A percentile compares a stretch with the other conserved stretches of the same genome.
These are phyloP conservation scores for Kodamaea neixiangensis DNA, from an alignment of 805 yeast genomes.

Conservation along the genomic window DNA sequence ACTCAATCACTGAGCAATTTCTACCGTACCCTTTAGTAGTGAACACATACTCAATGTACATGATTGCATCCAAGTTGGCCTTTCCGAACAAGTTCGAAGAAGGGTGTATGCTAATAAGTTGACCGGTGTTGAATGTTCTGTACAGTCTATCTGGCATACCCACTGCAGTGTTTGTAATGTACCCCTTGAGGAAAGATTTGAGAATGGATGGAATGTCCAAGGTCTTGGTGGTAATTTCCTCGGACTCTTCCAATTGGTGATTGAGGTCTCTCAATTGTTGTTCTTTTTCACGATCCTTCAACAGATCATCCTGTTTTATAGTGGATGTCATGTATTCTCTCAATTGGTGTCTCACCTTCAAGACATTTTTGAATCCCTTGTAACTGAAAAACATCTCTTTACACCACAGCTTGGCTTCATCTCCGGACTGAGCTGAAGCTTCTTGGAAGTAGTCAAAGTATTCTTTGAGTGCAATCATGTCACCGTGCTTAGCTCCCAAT, in stretches of 20 bases:
- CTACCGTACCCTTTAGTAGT: conserved; percentile 94
- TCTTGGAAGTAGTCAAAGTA: conserved; percentile 56
- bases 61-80: conserved; percentile 71
- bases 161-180: conserved; percentile 83
- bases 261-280: conserved; percentile 25
- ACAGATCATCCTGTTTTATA: conserved; percentile 41
- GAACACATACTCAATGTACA: conserved; percentile 93
- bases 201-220: conserved; percentile 60
- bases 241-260: conserved; percentile 27
- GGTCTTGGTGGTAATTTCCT: conserved; percentile 29
- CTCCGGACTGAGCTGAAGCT: conserved; percentile 29
- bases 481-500: conserved; percentile 76
- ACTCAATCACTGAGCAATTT: conserved; percentile 76
- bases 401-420: conserved; percentile 81
- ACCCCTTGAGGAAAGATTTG: conserved; percentile 82
- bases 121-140: conserved; percentile 82
- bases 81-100: conserved; percentile 85
- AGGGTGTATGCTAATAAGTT: conserved; percentile 85
- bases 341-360: conserved; percentile 74
- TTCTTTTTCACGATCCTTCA: conserved; percentile 28
- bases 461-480: conserved; percentile 79
- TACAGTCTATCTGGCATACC: conserved; percentile 94
- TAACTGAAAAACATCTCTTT: conserved; percentile 70
- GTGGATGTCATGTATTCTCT: conserved; percentile 61
- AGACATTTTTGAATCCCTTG: conserved; percentile 79